Conservation (phyloP, 2,329 filamentous ascomycete species). For the Byssoonygena ceratinophila region DNA sequence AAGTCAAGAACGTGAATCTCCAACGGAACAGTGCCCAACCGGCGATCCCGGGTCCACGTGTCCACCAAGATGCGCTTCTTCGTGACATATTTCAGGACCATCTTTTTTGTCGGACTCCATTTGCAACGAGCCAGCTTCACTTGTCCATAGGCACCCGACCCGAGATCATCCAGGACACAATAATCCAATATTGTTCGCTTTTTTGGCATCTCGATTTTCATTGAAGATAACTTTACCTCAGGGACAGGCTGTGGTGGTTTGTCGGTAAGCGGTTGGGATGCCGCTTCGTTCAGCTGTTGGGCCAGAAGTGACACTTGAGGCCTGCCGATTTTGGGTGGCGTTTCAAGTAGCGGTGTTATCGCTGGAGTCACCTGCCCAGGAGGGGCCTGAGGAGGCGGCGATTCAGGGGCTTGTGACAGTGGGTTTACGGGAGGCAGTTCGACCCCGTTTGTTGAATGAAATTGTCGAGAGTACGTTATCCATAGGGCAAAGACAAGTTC, state of each 20-base stretch:
- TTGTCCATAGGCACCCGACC: slow-evolving; percentile 92
- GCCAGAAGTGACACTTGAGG: slow-evolving; percentile 40
- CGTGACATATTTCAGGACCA: slow-evolving; percentile 95
- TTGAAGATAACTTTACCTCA: slow-evolving; percentile 21
- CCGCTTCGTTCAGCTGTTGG: slow-evolving; percentile 42
- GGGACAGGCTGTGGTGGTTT: slow-evolving; percentile 32
- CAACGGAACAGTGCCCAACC: slow-evolving; percentile 84
- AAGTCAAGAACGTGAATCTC: slow-evolving; percentile 97
- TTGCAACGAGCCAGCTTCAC: slow-evolving; percentile 90
- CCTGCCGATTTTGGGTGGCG: slow-evolving; percentile 25
- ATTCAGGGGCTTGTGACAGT: slow-evolving; percentile 51
- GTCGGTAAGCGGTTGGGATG: slow-evolving; percentile 37
- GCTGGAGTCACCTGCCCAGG: slow-evolving; percentile 54
- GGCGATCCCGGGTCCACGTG: slow-evolving; percentile 91
- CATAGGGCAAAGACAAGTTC: slow-evolving; percentile 91
- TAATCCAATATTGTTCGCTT: slow-evolving; percentile 90
- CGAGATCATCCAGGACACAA: slow-evolving; percentile 92
- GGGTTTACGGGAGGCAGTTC: slow-evolving; percentile 46
- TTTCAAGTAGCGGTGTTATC: slow-evolving; percentile 24
- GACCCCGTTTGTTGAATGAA: slow-evolving; percentile 62
- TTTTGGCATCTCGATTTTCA: slow-evolving; percentile 28
- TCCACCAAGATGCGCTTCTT: slow-evolving; percentile 94
- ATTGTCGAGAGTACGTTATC: slow-evolving; percentile 90
- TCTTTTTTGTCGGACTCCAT: slow-evolving; percentile 61
- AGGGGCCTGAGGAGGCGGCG: slow-evolving; percentile 67